Base-by-base conservation (phyloP, 305 asterid species). In the Salvia sclarea region DNA sequence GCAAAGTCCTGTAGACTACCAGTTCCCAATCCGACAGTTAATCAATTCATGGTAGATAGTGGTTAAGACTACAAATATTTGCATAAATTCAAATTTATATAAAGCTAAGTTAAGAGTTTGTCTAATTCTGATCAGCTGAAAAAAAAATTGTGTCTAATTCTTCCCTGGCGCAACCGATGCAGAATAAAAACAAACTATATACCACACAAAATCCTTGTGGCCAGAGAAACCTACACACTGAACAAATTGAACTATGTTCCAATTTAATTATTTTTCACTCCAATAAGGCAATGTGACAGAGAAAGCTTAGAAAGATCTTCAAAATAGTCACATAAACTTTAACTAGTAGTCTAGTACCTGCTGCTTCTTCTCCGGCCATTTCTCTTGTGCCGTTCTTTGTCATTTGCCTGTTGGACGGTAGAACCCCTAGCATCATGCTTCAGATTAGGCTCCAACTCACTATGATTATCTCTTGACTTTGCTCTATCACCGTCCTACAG, bases 401-500 rank as follows among this genome's bases (percentile, higher is more conserved):
- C 91, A 60, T 83, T 85, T 4, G 62, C 75, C 52, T 71, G 80
- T 61, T 64, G 78, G 58, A 70, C 58, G 55, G 47, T 70, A 33
- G 84, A 75, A 33, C 35, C 75, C 69, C 76, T 74, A 18, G 66
- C 59, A 49, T 75, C 91, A 72, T 79, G 79, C 79, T 77, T 86
- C 44, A 76, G 66, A 56, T 73, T 67, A 35, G 74, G 84, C 79
- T 80, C 90, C 76, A 65, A 52, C 62, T 78, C 74, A 76, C 73
- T 58, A 73, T 72, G 71, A 59, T 71, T 75, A 44, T 75, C 83
- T 71, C 84, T 81, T 54, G 72, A 71, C 35, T 65, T 71, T 77
- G 77, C 81, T 76, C 61, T 82, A 76, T 82, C 84, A 57, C 84
- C 90, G 63, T 82, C 99, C 99, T 94, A 89, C 99, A 94, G 95